phyloP scores from a whole-genome alignment of 768 basidiomycete species.

The Tricholoma furcatifolium region DNA sequence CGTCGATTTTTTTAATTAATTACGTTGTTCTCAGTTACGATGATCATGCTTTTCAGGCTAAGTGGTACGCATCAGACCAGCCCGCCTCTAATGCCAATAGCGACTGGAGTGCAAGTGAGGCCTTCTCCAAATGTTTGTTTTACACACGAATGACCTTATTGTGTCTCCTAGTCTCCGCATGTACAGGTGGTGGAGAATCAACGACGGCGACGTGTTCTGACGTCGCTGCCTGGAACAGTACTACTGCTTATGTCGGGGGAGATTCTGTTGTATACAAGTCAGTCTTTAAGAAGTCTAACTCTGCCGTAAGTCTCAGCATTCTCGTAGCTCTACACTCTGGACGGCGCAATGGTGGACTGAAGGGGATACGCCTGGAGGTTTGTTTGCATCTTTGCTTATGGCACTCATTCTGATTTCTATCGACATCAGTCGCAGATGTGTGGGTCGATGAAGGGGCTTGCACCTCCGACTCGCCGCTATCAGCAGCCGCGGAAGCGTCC shows the following conservation, averaged over 20 bases:
- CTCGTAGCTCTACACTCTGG: conserved; percentile 36
- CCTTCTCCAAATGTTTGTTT: not conserved
- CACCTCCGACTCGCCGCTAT: conserved; percentile 15
- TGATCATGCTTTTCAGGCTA: conserved; percentile 40
- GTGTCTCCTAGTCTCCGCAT: conserved; percentile 48
- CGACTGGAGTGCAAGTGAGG: conserved; percentile 68
- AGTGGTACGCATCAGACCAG: conserved; percentile 51
- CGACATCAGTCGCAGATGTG: conserved; percentile 40
- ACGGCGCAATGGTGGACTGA: conserved; percentile 65
- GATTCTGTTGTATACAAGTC: conserved; percentile 51
- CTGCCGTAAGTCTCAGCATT: conserved; percentile 2
- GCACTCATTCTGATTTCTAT: not conserved
- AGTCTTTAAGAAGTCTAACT: conserved; percentile 15
- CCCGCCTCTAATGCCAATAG: conserved; percentile 48
- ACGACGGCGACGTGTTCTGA: conserved; percentile 40
- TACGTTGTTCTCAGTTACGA: not conserved
- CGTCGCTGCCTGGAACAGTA: conserved; percentile 50
- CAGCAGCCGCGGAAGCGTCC: conserved; percentile 18
- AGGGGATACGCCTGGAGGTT: conserved; percentile 52
- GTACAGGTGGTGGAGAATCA: conserved; percentile 31
- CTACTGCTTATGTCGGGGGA: conserved; percentile 50
- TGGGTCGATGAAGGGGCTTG: conserved; percentile 63
- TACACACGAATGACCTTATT: not conserved
- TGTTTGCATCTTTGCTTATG: conserved; percentile 14
- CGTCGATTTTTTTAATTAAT: not conserved